Base-by-base conservation (phyloP, 2,329 filamentous ascomycete genomes). In the Metarhizium album region DNA sequence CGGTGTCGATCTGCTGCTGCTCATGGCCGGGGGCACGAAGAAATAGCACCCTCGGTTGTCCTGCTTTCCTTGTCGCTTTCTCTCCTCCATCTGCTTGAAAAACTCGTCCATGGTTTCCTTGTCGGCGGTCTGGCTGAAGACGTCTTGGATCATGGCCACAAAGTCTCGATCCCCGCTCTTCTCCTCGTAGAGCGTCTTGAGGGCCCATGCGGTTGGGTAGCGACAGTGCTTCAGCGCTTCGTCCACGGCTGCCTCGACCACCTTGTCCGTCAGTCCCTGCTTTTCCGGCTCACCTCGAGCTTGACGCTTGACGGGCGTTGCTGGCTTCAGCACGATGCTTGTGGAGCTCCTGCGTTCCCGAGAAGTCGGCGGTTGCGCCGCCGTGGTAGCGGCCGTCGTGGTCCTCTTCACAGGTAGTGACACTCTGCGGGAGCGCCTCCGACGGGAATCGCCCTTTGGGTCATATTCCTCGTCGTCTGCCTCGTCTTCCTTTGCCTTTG, bases 171-270 rank as follows among this genome's bases (percentile, higher is more conserved):
- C 71, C 38, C 67, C 62, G 43, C 70, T 70, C 53, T 75, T 73
- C 59, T 83, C 78, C 56, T 83, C 78, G 62, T 80, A 83, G 53
- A 83, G 69, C 14, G 72, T 74, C 49, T 79, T 72, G 53, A 84
- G 68, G 42, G 80, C 79, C 69, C 74, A 83, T 2, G 80, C 81
- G 8, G 80, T 83, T 49, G 79, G 77, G 61, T 79, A 83, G 52
- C 78, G 76, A 54, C 71, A 70, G 59, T 77, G 72, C 53, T 71
- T 67, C 46, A 84, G 63, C 4, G 80, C 80, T 59, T 80, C 73
- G 9, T 80, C 73, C 29, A 83, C 76, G n/a, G 79, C 78, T 31
- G 65, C 60, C 61, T 80, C 75, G 38, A 84, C 70, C 27, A 80
- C 74, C 59, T 68, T 74, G 57, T 76, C 76, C 24, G 71, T 69